Evolutionary conservation across 345 rosid genomes (phyloP).

Genomic region (Salix purpurea): DNA sequence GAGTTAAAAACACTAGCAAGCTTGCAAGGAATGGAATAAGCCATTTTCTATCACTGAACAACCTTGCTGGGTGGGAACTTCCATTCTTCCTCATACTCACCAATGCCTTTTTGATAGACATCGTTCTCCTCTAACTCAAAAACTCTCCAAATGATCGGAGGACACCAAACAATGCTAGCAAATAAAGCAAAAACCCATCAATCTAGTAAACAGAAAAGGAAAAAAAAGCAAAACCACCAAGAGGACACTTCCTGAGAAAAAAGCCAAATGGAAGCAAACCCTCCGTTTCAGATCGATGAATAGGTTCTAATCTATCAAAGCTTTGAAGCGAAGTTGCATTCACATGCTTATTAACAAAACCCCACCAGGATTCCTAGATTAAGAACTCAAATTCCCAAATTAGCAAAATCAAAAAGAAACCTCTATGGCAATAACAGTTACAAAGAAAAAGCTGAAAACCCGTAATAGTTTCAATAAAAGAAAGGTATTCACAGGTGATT

Average conservation of each 20-base stretch:
- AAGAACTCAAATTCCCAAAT: neutral
- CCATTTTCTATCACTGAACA: constrained; percentile 78
- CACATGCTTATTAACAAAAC: neutral
- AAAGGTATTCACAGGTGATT: constrained; percentile 13
- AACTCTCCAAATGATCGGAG: neutral
- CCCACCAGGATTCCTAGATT: neutral
- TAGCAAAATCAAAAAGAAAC: neutral
- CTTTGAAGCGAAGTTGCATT: constrained; percentile 11
- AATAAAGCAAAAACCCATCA: constrained; percentile 1
- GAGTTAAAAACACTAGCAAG: constrained; percentile 62
- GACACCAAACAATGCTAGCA: neutral
- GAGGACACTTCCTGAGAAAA: no score
- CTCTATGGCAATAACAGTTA: neutral
- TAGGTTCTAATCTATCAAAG: constrained; percentile 9
- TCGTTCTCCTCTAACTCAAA: neutral
- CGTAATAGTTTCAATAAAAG: neutral
- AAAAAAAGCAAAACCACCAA: no score
- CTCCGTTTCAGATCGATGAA: constrained; percentile 8
- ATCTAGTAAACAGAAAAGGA: neutral
- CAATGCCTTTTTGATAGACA: constrained; percentile 19
- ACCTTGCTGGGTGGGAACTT: constrained; percentile 58
- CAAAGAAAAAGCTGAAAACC: neutral
- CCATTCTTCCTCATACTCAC: constrained; percentile 51
- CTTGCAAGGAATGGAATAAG: constrained; percentile 70
- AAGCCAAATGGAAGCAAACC: constrained; percentile 7